Percentiles rank a stretch among this genome's conserved stretches.
These are phyloP conservation scores for Fonsecaea monophora DNA, from an alignment of 2,329 filamentous ascomycete species.

Conservation along the genomic window DNA sequence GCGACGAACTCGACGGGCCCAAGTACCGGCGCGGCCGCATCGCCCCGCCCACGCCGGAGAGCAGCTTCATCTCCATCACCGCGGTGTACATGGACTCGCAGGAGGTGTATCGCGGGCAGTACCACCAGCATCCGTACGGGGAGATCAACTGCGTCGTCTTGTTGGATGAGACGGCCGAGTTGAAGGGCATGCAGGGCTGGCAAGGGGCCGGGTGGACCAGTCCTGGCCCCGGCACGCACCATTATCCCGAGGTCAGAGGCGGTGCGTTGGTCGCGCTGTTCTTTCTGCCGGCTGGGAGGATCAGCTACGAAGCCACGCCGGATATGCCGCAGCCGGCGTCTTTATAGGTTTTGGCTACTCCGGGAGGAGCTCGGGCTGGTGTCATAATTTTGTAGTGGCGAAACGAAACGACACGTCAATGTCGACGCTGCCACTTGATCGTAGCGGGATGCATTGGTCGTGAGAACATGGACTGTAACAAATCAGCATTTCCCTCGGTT, in stretches of 20 bases:
- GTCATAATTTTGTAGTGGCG: no score
- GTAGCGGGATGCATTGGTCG: slow-evolving; percentile 31
- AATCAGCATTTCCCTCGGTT: neutral
- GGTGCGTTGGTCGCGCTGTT: slow-evolving; percentile 62
- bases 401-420: neutral
- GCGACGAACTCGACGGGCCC: slow-evolving; percentile 52
- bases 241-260: slow-evolving; percentile 61
- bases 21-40: slow-evolving; percentile 59
- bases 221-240: slow-evolving; percentile 62
- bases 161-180: slow-evolving; percentile 57
- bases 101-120: slow-evolving; percentile 60
- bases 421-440: slow-evolving; percentile 16
- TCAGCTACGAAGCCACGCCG: slow-evolving; percentile 43
- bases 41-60: slow-evolving; percentile 54
- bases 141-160: slow-evolving; percentile 64
- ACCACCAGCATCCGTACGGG: slow-evolving; percentile 62
- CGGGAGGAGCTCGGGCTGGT: no score
- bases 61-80: slow-evolving; percentile 62
- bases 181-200: slow-evolving; percentile 65
- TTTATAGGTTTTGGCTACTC: neutral
- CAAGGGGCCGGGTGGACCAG: slow-evolving; percentile 63
- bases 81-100: slow-evolving; percentile 64
- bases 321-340: slow-evolving; percentile 33
- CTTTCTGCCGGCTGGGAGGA: slow-evolving; percentile 63
- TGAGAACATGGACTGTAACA: slow-evolving; percentile 26